phyloP scores from a whole-genome alignment of 2,329 filamentous ascomycete genomes.

The Penicillium glabrum region DNA sequence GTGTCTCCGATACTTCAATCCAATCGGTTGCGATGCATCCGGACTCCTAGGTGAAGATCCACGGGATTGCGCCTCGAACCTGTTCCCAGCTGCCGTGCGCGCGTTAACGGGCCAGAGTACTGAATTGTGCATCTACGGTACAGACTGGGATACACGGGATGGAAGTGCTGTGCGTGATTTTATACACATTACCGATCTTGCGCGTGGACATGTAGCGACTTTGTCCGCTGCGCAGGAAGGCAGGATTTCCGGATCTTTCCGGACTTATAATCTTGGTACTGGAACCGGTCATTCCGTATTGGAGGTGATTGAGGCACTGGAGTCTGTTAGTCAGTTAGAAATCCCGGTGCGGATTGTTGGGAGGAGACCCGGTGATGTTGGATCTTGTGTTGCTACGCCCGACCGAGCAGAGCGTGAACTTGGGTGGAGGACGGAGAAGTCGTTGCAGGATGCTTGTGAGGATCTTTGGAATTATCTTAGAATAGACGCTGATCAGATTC shows the following conservation, averaged over 20 bases:
- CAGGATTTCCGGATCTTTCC: background rate
- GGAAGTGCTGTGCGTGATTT: slow-evolving; percentile 1
- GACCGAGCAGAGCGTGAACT: background rate
- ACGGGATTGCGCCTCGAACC: background rate
- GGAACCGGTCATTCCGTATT: background rate
- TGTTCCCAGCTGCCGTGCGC: background rate
- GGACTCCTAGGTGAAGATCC: slow-evolving; percentile 1
- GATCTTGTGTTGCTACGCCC: slow-evolving; percentile 1
- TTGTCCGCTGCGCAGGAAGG: slow-evolving; percentile 1
- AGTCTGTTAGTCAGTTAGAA: background rate
- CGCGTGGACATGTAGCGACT: background rate
- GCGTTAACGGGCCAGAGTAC: background rate
- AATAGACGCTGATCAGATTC: background rate
- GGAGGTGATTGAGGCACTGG: background rate
- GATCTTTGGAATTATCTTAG: slow-evolving; percentile 5
- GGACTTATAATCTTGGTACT: background rate
- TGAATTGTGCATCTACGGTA: background rate
- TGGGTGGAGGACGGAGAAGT: slow-evolving; percentile 3
- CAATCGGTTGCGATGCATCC: slow-evolving; percentile 1
- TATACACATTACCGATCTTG: slow-evolving; percentile 1
- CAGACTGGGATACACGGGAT: slow-evolving; percentile 1
- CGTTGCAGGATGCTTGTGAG: slow-evolving; percentile 4
- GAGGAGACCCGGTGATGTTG: background rate
- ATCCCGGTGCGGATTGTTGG: slow-evolving; percentile 1
- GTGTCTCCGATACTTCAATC: slow-evolving; percentile 2